Evolutionary conservation across 2,329 filamentous ascomycete species (phyloP), one percentile per base, ranked within the genome.

Genomic region (Elsinoe australis): DNA sequence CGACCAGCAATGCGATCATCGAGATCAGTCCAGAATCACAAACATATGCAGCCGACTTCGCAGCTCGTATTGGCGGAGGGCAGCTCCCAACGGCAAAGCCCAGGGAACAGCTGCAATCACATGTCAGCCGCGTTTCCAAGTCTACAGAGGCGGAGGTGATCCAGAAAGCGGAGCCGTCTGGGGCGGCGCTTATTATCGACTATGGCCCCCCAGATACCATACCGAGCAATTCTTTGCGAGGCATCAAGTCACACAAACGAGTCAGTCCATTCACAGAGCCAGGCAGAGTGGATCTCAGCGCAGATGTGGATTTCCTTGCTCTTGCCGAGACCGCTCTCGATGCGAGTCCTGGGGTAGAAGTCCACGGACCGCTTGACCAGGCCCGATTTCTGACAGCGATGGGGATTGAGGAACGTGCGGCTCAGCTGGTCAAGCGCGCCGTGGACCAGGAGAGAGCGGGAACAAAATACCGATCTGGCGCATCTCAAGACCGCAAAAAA

Each of bases 171-270:
- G 63, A 61, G 1, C 80, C 89, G 1, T 83, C 81, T 0, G 92
- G 92, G 42, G 92, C 89, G 6, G 92, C 90, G 1, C 73, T 98
- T n/a, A 87, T 98, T 57, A 79, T 98, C 36, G 92, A 98, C 69
- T 98, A 98, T 67, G 92, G 92, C 14, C 85, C 90, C 3, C 67
- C 79, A 2, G 73, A 80, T 50, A 85, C 78, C 0, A 81, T 98
- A 41, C 92, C 92, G 2, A 72, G 85, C 52, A 94, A 95, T 72
- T 94, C 88, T 0, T 75, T 98, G 17, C 84, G 92, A 24, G 92
- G 92, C 17, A 96, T 98, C 64, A 78, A 81, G 28, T 71, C 75
- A 10, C 92, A 98, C 68, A 71, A 73, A 18, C 74, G 76, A 18
- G 84, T 94, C 36, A 88, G 81, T 17, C 87, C 92, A 3, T 87